Base-by-base conservation (phyloP, 1,284 basidiomycete genomes). In the Wolfiporia cocos region DNA sequence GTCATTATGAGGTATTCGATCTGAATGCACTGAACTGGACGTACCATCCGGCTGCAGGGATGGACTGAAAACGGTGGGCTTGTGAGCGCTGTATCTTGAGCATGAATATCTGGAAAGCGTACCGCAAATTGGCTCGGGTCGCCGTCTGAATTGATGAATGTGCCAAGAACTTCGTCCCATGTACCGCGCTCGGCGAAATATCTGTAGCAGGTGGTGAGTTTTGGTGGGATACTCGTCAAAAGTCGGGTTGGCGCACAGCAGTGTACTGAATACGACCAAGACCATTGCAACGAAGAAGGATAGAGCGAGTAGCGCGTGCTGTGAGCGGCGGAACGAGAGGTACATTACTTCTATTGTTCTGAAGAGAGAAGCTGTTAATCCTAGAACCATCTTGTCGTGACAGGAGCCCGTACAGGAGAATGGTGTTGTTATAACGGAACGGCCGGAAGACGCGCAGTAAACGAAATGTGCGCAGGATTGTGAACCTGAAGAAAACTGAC, bases 311-410 rank as follows among this genome's bases (percentile, higher is more conserved):
- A 94, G 70, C 1, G 90, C 90, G 52, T 94, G 87, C 56, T 89
- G 84, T 0, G 88, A 92, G 46, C 87, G 71, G 41, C 83, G 74
- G 31, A 92, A 82, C n/a, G 88, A 83, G 26, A 93, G 74, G 58
- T 86, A 91, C 90, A 93, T 93, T 52, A 93, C 89, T 68, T 93
- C 89, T 45, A 93, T 93, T 0, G 91, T 93, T 41, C 82, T 87
- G 49, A 10, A 34, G 20, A 29, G 18, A 37, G 47, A 29, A n/a
- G 9, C 9, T 20, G 34, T 21, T 17, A 10, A 14, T 9, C 19
- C 19, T 46, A 21, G 12, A n/a, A 22, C 34, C 26, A 28, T 28
- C 26, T 4, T 30, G 17, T 21, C 11, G 5, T 15, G 34, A 21
- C 21, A 21, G 15, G 15, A 14, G 30, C 24, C 67, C 83, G 48